phyloP scores from a whole-genome alignment of 306 rosid genomes.

The Begonia peltatifolia region DNA sequence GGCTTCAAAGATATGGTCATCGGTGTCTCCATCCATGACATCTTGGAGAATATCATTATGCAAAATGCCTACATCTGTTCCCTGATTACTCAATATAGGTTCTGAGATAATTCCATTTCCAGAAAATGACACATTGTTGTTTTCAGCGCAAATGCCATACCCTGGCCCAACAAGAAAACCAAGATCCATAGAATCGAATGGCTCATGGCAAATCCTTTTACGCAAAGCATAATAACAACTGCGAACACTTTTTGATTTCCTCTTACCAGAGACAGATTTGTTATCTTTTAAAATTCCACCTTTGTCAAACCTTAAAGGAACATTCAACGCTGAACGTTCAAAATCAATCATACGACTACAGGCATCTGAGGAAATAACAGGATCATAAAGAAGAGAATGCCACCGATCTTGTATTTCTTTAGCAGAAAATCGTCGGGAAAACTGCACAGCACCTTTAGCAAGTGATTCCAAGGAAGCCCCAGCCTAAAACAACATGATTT shows the following conservation, averaged over 20 bases:
- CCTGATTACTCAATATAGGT: constrained; percentile 24
- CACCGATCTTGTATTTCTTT: constrained; percentile 76
- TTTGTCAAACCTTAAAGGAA: constrained; percentile 30
- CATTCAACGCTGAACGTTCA: constrained; percentile 33
- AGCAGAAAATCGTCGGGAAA: constrained; percentile 61
- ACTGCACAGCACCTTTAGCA: constrained; percentile 93
- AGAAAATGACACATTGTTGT: constrained; percentile 30
- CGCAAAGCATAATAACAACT: constrained; percentile 54
- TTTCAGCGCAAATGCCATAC: constrained; percentile 18
- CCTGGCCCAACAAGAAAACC: constrained; percentile 48
- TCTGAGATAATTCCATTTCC: constrained; percentile 23
- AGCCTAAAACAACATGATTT: constrained; percentile 27
- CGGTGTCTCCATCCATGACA: constrained; percentile 27
- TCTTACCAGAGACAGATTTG: constrained; percentile 35
- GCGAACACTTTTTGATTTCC: constrained; percentile 54
- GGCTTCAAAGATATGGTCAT: constrained; percentile 22
- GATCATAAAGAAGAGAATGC: constrained; percentile 69
- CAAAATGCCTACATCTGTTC: constrained; percentile 28
- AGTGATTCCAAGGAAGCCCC: constrained; percentile 98
- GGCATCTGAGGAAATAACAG: constrained; percentile 44
- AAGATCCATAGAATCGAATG: constrained; percentile 34
- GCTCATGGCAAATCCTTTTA: constrained; percentile 46
- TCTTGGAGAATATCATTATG: constrained; percentile 28
- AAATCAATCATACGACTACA: constrained; percentile 33
- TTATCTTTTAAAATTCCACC: constrained; percentile 38